These are phyloP conservation scores for Starmerella potacharoeniae DNA, from an alignment of 805 yeast genomes.

Conservation along the genomic window DNA sequence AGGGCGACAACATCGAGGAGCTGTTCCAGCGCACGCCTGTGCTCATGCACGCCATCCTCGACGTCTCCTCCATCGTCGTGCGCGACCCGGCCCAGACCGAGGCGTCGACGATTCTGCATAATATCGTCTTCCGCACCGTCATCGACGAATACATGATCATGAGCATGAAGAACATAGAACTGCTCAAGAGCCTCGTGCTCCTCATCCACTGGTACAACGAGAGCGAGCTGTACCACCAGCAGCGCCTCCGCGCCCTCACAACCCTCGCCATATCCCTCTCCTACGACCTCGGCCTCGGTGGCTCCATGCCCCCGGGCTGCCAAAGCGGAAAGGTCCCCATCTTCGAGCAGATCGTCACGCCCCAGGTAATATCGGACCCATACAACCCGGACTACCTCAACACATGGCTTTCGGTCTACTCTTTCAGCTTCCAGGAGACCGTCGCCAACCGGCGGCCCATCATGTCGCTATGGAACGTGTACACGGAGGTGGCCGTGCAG, in stretches of 20 bases:
- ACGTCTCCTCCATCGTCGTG: slow-evolving; percentile 39
- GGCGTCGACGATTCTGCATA: slow-evolving; percentile 22
- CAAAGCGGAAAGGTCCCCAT: slow-evolving; percentile 19
- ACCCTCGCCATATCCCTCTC: slow-evolving; percentile 54
- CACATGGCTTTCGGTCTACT: slow-evolving; percentile 31
- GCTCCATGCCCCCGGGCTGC: slow-evolving; percentile 28
- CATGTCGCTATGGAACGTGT: slow-evolving; percentile 37
- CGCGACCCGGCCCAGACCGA: slow-evolving; percentile 27
- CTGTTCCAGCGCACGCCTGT: slow-evolving; percentile 46
- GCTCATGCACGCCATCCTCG: slow-evolving; percentile 53
- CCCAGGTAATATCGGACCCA: slow-evolving; percentile 33
- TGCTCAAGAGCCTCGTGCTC: slow-evolving; percentile 50
- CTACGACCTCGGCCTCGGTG: slow-evolving; percentile 64
- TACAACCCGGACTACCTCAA: slow-evolving; percentile 38
- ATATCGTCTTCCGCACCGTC: slow-evolving; percentile 25
- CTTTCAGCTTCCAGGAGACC: slow-evolving; percentile 25
- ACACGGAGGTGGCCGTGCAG: slow-evolving; percentile 53
- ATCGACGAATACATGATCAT: slow-evolving; percentile 48
- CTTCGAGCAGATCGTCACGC: slow-evolving; percentile 29
- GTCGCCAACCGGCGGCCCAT: slow-evolving; percentile 54
- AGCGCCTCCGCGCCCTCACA: slow-evolving; percentile 62
- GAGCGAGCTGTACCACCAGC: slow-evolving; percentile 68
- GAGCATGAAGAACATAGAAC: slow-evolving; percentile 61
- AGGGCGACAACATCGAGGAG: slow-evolving; percentile 36
- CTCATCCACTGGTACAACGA: slow-evolving; percentile 72